Evolutionary conservation across 768 basidiomycete species (phyloP).

Genomic region (Pilatotrama ljubarskyi): DNA sequence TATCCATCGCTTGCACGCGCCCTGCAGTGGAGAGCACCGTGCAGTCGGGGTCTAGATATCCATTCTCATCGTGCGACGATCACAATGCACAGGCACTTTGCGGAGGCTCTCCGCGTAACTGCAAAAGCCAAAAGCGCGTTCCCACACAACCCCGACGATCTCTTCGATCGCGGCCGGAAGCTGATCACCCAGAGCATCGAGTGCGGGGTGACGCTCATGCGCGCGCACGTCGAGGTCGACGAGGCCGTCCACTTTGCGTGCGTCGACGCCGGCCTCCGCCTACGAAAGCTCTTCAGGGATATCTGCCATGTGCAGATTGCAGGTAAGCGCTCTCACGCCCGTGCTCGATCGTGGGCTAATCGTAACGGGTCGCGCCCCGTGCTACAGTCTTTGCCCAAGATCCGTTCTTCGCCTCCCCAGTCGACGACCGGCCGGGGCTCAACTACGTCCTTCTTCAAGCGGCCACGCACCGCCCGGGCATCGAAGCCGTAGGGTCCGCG

Average conservation of each 20-base stretch:
- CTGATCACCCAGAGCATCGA: constrained; percentile 59
- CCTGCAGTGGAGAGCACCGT: not conserved
- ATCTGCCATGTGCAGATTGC: constrained; percentile 60
- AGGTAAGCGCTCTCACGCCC: constrained; percentile 35
- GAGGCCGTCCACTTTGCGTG: constrained; percentile 52
- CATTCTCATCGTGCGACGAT: constrained; percentile 13
- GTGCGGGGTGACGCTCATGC: constrained; percentile 63
- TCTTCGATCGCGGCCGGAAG: constrained; percentile 51
- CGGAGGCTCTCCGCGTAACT: constrained; percentile 56
- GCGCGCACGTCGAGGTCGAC: constrained; percentile 71
- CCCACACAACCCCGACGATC: constrained; percentile 42
- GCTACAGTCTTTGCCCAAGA: constrained; percentile 62
- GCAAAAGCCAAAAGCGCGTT: constrained; percentile 52
- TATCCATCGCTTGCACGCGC: not conserved
- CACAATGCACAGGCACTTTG: constrained; percentile 45
- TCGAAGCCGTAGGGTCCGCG: constrained; percentile 61
- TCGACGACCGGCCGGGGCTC: constrained; percentile 38
- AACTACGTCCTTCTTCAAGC: constrained; percentile 48
- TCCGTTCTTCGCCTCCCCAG: constrained; percentile 44
- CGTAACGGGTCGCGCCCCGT: not conserved
- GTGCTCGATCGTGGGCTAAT: not conserved
- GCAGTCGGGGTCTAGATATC: not conserved
- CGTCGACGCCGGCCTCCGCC: constrained; percentile 49
- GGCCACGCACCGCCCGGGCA: constrained; percentile 41
- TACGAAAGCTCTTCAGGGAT: constrained; percentile 45